phyloP scores from a whole-genome alignment of 2,329 filamentous ascomycete species.

The Leptographium procerum region DNA sequence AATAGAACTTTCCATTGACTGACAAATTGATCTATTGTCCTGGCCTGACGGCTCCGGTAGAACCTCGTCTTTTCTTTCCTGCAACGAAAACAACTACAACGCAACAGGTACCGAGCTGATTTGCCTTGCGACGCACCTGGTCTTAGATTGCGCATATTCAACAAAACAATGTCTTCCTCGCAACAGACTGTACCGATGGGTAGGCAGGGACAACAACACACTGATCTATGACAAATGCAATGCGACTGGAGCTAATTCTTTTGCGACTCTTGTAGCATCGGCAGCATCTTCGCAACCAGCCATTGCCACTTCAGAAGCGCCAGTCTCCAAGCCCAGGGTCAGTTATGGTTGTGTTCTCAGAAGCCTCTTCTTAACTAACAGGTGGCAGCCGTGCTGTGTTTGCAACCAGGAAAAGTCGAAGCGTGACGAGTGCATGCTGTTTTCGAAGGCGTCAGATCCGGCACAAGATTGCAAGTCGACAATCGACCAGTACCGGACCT shows the following conservation, averaged over 20 bases:
- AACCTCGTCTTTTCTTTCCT: neutral
- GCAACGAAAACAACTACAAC: neutral
- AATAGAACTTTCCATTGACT: neutral
- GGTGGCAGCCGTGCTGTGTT: slow-evolving; percentile 77
- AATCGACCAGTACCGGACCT: slow-evolving; percentile 76
- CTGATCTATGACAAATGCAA: neutral
- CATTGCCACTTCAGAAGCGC: slow-evolving; percentile 18
- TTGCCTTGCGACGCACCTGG: neutral
- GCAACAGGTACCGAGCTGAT: too few species aligned
- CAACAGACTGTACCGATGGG: slow-evolving; percentile 17
- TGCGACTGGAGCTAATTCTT: neutral
- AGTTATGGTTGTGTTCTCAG: neutral
- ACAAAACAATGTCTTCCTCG: slow-evolving; percentile 19
- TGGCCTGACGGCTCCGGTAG: neutral
- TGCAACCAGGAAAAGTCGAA: slow-evolving; percentile 90
- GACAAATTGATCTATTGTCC: slow-evolving; percentile 1
- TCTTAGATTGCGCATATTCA: neutral
- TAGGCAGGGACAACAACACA: slow-evolving; percentile 12
- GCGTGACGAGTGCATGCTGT: slow-evolving; percentile 98
- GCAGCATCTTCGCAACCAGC: slow-evolving; percentile 9
- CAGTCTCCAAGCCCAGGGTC: slow-evolving; percentile 32
- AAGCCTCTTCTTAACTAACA: neutral
- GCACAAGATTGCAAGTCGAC: slow-evolving; percentile 71
- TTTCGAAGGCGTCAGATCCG: slow-evolving; percentile 75
- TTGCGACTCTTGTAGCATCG: neutral